phyloP scores from a whole-genome alignment of 163 green algal genomes.

The Chlorella variabilis region DNA sequence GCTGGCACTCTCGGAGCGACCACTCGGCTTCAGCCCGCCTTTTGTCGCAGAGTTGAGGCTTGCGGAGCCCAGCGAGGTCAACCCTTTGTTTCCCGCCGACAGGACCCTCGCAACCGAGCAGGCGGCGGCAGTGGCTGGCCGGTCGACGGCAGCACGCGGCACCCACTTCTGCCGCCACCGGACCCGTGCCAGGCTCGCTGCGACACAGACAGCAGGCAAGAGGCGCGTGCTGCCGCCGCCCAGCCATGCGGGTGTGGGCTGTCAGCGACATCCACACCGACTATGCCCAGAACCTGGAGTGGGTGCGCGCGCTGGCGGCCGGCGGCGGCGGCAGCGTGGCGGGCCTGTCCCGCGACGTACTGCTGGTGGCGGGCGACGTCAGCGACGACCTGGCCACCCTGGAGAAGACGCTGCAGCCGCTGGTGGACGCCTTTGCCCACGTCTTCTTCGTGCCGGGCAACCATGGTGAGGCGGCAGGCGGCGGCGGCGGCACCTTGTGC shows the following conservation, averaged over 20 bases:
- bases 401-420: constrained; percentile 45
- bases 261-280: constrained; percentile 83
- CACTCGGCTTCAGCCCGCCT: too few relatives aligned
- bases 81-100: too few relatives aligned
- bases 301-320: constrained; percentile 26
- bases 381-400: constrained; percentile 65
- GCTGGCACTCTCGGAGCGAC: too few relatives aligned
- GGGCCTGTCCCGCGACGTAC: constrained; percentile 28
- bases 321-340: not conserved
- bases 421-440: constrained; percentile 58
- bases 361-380: constrained; percentile 73
- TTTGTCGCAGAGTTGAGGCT: too few relatives aligned
- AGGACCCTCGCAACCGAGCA: too few relatives aligned
- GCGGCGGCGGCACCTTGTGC: not conserved
- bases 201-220: too few relatives aligned
- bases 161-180: too few relatives aligned
- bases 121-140: too few relatives aligned
- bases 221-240: too few relatives aligned
- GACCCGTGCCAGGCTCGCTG: too few relatives aligned
- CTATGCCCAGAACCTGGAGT: constrained; percentile 72
- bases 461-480: constrained; percentile 21
- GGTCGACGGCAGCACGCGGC: too few relatives aligned
- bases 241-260: constrained; percentile 60
- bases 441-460: constrained; percentile 79
- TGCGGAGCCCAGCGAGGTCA: too few relatives aligned